phyloP scores from a whole-genome alignment of 2,329 filamentous ascomycete species.

The Corynespora cassiicola region DNA sequence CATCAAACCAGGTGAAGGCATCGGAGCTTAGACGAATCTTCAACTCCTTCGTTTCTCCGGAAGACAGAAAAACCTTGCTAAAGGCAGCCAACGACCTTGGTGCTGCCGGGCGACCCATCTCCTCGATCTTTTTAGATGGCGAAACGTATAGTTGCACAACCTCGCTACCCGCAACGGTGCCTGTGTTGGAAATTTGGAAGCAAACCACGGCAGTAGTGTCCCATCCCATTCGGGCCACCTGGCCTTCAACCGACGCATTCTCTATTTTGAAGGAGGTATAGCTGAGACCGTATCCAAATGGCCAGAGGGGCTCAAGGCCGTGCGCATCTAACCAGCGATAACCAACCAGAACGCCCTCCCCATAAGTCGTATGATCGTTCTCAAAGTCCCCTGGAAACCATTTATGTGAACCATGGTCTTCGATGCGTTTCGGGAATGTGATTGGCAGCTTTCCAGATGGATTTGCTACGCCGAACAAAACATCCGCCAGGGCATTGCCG shows the following conservation, averaged over 20 bases:
- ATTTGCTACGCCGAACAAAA: constrained; percentile 77
- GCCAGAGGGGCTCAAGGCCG: constrained; percentile 1
- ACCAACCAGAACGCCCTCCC: constrained; percentile 4
- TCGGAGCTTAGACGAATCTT: too few species aligned
- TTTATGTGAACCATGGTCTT: constrained; percentile 49
- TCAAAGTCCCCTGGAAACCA: constrained; percentile 1
- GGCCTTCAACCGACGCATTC: background rate
- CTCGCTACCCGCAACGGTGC: background rate
- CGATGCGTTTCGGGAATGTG: constrained; percentile 63
- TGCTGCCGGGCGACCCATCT: background rate
- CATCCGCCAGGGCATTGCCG: constrained; percentile 76
- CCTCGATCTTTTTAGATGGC: background rate
- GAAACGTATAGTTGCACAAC: constrained; percentile 4
- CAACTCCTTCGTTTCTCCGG: background rate
- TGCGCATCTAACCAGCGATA: constrained; percentile 7
- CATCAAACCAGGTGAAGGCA: too few species aligned
- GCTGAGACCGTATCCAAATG: constrained; percentile 2
- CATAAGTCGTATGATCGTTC: constrained; percentile 1
- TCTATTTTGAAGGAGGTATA: constrained; percentile 3
- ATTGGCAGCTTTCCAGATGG: constrained; percentile 76
- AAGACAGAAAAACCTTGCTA: background rate
- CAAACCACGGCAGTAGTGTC: background rate
- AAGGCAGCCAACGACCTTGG: background rate
- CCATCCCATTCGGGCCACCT: background rate
- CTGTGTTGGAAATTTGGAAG: background rate